Percentiles rank a stretch among this genome's conserved stretches.
Conservation (phyloP, 2,329 filamentous ascomycete species). For the Ascochyta rabiei region DNA sequence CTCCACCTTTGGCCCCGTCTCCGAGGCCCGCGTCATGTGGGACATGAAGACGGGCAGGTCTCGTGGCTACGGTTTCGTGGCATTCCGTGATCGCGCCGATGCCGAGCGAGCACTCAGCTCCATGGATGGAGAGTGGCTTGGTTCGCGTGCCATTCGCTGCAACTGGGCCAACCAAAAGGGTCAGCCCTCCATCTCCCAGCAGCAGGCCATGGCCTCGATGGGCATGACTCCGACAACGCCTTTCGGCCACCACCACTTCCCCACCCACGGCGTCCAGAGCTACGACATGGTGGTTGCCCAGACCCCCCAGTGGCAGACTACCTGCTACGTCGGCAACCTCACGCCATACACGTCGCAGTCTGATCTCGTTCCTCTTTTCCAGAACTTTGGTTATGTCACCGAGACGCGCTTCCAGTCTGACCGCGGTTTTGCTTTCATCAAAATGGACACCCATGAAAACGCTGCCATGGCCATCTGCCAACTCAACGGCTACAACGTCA, state of each 20-base stretch:
- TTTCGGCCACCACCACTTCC: constrained; percentile 96
- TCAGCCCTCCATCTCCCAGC: constrained; percentile 97
- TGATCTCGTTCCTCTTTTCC: constrained; percentile 95
- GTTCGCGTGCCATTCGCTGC: constrained; percentile 95
- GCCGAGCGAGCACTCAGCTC: constrained; percentile 95
- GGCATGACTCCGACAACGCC: constrained; percentile 97
- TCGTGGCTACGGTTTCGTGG: constrained; percentile 96
- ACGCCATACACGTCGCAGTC: constrained; percentile 97
- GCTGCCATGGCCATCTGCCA: constrained; percentile 98
- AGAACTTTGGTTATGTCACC: constrained; percentile 97
- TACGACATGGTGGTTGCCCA: constrained; percentile 97
- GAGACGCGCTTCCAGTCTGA: constrained; percentile 98
- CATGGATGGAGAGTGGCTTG: constrained; percentile 99
- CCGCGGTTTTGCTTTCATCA: constrained; percentile 97
- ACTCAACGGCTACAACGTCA: constrained; percentile 96
- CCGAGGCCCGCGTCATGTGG: constrained; percentile 99
- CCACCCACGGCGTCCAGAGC: constrained; percentile 93
- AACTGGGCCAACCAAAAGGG: constrained; percentile 99
- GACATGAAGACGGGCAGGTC: constrained; percentile 99
- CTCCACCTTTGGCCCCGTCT: constrained; percentile 92
- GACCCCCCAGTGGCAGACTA: constrained; percentile 97
- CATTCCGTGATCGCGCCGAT: constrained; percentile 90
- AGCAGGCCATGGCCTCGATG: constrained; percentile 96
- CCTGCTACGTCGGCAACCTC: constrained; percentile 95
- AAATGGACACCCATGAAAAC: constrained; percentile 98